phyloP scores from a whole-genome alignment of 2,329 filamentous ascomycete species.

The Pseudogymnoascus sp. region DNA sequence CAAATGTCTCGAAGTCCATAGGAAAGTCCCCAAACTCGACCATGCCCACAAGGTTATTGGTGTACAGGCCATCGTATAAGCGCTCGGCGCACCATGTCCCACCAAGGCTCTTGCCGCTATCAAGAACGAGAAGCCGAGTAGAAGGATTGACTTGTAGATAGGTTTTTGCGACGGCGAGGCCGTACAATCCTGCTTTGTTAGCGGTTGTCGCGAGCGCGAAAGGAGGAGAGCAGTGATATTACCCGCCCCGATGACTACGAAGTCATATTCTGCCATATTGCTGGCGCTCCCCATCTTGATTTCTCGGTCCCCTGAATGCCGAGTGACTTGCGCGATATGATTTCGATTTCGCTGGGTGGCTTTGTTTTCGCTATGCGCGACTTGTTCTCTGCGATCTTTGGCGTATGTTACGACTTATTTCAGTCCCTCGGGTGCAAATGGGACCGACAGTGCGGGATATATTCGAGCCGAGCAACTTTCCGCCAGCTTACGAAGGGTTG shows the following conservation, averaged over 20 bases:
- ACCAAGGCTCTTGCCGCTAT: conserved; percentile 47
- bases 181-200: conserved; percentile 37
- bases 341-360: neutral
- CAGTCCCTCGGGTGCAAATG: neutral
- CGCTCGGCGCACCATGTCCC: conserved; percentile 62
- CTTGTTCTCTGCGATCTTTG: neutral
- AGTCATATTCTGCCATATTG: conserved; percentile 17
- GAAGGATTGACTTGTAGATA: conserved; percentile 49
- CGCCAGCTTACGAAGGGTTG: neutral
- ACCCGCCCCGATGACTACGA: conserved; percentile 39
- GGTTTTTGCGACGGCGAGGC: conserved; percentile 51
- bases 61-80: conserved; percentile 58
- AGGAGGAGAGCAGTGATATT: conserved; percentile 11
- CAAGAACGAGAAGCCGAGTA: conserved; percentile 47
- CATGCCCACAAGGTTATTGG: conserved; percentile 63
- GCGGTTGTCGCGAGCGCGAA: neutral
- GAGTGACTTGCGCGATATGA: neutral
- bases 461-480: neutral
- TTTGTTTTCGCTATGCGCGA: neutral
- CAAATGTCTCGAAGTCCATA: conserved; percentile 13
- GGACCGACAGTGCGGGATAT: neutral
- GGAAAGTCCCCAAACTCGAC: conserved; percentile 68
- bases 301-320: neutral
- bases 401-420: neutral
- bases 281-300: neutral